phyloP scores from a whole-genome alignment of 441 rosid genomes.

The Populus tomentosa region DNA sequence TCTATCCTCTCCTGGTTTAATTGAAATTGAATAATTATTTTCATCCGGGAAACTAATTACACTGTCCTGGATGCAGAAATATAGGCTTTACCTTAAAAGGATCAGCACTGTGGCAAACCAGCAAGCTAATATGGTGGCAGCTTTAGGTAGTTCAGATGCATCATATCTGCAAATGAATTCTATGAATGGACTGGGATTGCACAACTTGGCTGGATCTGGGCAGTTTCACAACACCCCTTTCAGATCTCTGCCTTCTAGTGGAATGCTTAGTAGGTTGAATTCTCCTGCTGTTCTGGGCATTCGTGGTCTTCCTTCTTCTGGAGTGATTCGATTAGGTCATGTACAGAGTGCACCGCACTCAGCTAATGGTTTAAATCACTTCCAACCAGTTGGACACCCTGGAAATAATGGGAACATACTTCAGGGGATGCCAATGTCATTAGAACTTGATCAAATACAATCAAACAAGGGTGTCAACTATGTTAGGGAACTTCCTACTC shows the following conservation, averaged over 20 bases:
- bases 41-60: conserved; percentile 20
- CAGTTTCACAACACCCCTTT: conserved; percentile 44
- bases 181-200: conserved; percentile 49
- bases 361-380: conserved; percentile 28
- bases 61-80: conserved; percentile 53
- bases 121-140: conserved; percentile 63
- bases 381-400: conserved; percentile 35
- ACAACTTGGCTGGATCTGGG: conserved; percentile 37
- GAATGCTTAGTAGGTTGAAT: conserved; percentile 59
- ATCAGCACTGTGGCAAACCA: conserved; percentile 66
- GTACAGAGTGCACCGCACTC: conserved; percentile 26
- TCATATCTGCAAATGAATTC: conserved; percentile 54
- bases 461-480: conserved; percentile 27
- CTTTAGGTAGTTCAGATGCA: conserved; percentile 52
- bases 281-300: conserved; percentile 59
- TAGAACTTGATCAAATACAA: conserved; percentile 55
- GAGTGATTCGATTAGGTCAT: conserved; percentile 38
- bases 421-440: conserved; percentile 56
- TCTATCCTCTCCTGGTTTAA: conserved; percentile 5
- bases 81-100: conserved; percentile 76
- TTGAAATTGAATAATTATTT: conserved; percentile 5
- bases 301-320: conserved; percentile 56
- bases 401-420: conserved; percentile 44
- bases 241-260: conserved; percentile 53
- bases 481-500: conserved; percentile 30